Evolutionary conservation across 164 flowering plant genomes (phyloP).

Genomic region (Aristolochia fimbriata): DNA sequence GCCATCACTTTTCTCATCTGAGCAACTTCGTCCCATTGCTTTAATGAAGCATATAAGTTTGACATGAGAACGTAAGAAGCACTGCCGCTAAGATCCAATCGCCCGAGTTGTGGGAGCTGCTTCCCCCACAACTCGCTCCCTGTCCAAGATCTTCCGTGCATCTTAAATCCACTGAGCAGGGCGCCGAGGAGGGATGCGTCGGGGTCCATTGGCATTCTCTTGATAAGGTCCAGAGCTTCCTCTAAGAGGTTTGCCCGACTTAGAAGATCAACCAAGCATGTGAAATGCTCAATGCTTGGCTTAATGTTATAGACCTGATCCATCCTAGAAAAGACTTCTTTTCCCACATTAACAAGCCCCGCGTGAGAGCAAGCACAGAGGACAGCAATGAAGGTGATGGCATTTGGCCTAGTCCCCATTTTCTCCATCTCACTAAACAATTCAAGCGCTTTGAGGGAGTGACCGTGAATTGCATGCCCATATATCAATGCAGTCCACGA

Average conservation of each 20-base stretch:
- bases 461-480: constrained; percentile 10
- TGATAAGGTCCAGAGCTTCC: constrained; percentile 9
- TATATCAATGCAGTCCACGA: constrained; percentile 9
- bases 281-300: constrained; percentile 9
- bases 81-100: constrained; percentile 2
- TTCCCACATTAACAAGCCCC: constrained; percentile 8
- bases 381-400: constrained; percentile 7
- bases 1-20: constrained; percentile 10
- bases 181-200: constrained; percentile 10
- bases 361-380: constrained; percentile 14
- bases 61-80: constrained; percentile 10
- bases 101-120: neutral
- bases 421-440: constrained; percentile 10
- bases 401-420: constrained; percentile 7
- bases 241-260: constrained; percentile 7
- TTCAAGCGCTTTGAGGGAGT: neutral
- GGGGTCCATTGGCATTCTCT: constrained; percentile 13
- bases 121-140: constrained; percentile 2
- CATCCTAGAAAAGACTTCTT: constrained; percentile 5
- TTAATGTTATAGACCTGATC: constrained; percentile 1
- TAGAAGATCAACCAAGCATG: constrained; percentile 14
- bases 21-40: constrained; percentile 9
- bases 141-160: constrained; percentile 1
- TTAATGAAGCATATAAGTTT: constrained; percentile 9
- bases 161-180: constrained; percentile 8